Evolutionary conservation across 2,329 filamentous ascomycete species (phyloP).

Genomic region (Cytospora piceicola): DNA sequence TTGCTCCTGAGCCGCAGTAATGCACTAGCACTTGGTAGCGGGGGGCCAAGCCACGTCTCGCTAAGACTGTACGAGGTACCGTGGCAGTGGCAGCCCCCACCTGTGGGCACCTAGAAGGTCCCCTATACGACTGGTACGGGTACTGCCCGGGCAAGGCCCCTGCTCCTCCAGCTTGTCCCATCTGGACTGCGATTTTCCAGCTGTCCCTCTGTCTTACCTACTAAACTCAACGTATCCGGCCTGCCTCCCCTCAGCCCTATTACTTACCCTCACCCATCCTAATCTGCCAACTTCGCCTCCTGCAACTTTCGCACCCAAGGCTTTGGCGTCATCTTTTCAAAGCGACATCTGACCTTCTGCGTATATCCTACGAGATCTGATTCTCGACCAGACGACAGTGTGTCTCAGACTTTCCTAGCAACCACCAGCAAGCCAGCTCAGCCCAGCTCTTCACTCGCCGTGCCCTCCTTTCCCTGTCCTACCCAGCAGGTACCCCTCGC

Average conservation of each 20-base stretch:
- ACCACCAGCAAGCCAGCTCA: background rate
- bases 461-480: constrained; percentile 23
- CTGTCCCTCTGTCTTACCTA: constrained; percentile 22
- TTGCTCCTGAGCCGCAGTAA: constrained; percentile 2
- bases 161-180: constrained; percentile 21
- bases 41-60: background rate
- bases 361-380: constrained; percentile 4
- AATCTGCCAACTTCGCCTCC: constrained; percentile 30
- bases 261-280: constrained; percentile 31
- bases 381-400: background rate
- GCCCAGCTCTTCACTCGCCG: constrained; percentile 5
- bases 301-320: constrained; percentile 25
- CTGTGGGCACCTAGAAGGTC: background rate
- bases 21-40: background rate
- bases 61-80: constrained; percentile 1
- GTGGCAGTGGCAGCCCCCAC: constrained; percentile 1
- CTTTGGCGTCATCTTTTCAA: constrained; percentile 20
- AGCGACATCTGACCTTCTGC: background rate
- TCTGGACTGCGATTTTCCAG: constrained; percentile 28
- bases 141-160: constrained; percentile 8
- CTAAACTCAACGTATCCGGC: constrained; percentile 15
- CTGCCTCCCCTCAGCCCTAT: constrained; percentile 33
- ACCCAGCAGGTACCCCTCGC: constrained; percentile 15
- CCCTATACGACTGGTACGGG: background rate
- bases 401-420: background rate